Evolutionary conservation across 2,329 filamentous ascomycete genomes (phyloP), one percentile per base, ranked within the genome.

Genomic region (Hypoxylon sp.): DNA sequence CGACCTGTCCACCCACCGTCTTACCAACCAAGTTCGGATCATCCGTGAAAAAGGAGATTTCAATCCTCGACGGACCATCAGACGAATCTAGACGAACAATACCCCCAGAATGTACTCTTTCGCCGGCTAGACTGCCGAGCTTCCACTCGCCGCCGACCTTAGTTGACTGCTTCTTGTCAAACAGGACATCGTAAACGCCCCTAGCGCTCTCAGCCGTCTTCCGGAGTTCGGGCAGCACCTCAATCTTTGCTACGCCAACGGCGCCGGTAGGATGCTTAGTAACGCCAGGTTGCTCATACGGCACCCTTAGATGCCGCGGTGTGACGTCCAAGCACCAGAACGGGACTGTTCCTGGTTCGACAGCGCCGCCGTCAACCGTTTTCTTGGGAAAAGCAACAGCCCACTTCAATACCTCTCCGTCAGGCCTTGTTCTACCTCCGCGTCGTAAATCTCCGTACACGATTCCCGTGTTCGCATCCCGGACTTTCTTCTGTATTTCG

Each of bases 261-360:
- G 82, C 86, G 0, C 83, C 83, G 5, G 80, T 86, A 0, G 85
- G 79, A 77, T 91, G 89, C 11, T 73, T 77, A 2, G 80, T 80
- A 41, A 76, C 79, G 13, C 76, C 79, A 3, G 63, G 71, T 0
- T 78, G 72, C 1, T 74, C 69, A 2, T 81, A 72, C 5, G 89
- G 87, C 2, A 90, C 89, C 0, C 90, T 79, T 1, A 87, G 74
- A n/a, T 79, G 70, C 5, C 90, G 77, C 2, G 83, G 79, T 1
- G 89, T 91, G 11, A 86, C 78, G 75, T 92, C 90, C 50, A 91
- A 82, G 72, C 88, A 90, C 82, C 86, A 92, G 71, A 92, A 92
- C 0, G 90, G 90, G 10, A 89, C 74, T 13, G 79, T 78, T 0
- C 89, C 88, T 0, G 85, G 79, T 7, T 79, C 77, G 1, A 80